Evolutionary conservation across 768 basidiomycete species (phyloP).

Genomic region (Lentinula aciculospora): DNA sequence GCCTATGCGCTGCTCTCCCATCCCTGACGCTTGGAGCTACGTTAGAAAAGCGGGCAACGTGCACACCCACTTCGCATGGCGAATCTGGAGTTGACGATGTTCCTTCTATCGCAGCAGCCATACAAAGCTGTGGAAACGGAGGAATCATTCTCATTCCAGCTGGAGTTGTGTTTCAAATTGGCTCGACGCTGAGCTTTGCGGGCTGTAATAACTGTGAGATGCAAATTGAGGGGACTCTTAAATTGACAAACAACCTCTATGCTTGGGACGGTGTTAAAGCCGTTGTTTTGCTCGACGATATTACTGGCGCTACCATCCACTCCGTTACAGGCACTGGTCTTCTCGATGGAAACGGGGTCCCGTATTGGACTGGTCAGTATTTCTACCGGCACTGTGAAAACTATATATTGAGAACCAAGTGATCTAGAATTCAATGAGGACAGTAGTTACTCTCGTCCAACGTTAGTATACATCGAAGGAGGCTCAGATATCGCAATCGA

Average conservation of each 20-base stretch:
- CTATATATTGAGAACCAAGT: not conserved
- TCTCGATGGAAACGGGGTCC: conserved; percentile 24
- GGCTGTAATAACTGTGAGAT: conserved; percentile 24
- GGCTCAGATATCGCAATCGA: conserved; percentile 22
- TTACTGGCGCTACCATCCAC: conserved; percentile 19
- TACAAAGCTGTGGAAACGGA: conserved; percentile 24
- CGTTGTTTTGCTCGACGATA: conserved; percentile 17
- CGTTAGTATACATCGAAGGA: conserved; percentile 21
- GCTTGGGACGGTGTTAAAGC: conserved; percentile 23
- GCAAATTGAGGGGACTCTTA: conserved; percentile 24
- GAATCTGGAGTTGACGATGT: conserved; percentile 22
- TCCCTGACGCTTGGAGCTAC: not conserved
- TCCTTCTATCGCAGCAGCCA: conserved; percentile 22
- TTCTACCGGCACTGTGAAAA: not conserved
- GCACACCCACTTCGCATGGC: conserved; percentile 19
- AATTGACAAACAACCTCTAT: conserved; percentile 19
- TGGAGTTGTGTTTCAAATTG: conserved; percentile 19
- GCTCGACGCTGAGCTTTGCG: conserved; percentile 21
- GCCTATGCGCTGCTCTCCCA: not conserved
- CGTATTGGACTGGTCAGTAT: conserved; percentile 21
- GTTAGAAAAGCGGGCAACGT: conserved; percentile 18
- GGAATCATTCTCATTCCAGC: conserved; percentile 25
- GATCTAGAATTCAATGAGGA: conserved; percentile 20
- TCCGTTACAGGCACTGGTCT: conserved; percentile 23
- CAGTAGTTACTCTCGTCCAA: conserved; percentile 22